Base-by-base conservation (phyloP, 805 yeast genomes). In the Pichia scutulata region DNA sequence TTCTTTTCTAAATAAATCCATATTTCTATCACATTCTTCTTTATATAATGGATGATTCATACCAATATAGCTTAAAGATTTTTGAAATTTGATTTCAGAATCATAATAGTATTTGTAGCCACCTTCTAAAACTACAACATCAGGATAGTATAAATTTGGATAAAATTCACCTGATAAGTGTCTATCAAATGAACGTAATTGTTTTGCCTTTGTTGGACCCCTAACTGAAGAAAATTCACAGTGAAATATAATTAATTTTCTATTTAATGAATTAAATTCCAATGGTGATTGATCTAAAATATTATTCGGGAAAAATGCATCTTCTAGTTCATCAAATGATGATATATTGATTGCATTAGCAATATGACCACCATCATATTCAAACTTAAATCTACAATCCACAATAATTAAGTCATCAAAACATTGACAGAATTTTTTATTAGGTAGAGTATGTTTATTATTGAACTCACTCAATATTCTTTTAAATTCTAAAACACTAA, bases 331-430 rank as follows among this genome's bases (percentile, higher is more conserved):
- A 49, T 77, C 77, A 57, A 84, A 83, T 37, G 84, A 77, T 40
- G 86, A 80, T 28, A 89, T 73, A 64, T 92, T 93, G 48, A 86
- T 59, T 8, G 98, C 95, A 44, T 85, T 83, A 44, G 75, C 78
- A 44, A 93, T 88, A 66, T 93, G 99, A 26, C 99, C 99, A 30
- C 98, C 98, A 40, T 78, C 73, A 65, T 72, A 93, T 67, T 93
- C 99, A 70, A 92, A 92, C 59, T 83, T 88, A 63, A 93, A 93
- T 48, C 99, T 78, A 63, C 98, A 89, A 68, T 93, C 99, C 10
- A 93, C 72, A 18, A 93, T 70, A 8, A 77, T 58, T 40, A 77
- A 68, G 33, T 78, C 77, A 53, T 80, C 80, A 60, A 82, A 89
- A 46, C 69, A 69, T 22, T 73, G 65, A 16, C 66, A 55, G 57